A percentile compares a stretch with the other conserved stretches of the same genome.
phyloP scores from a whole-genome alignment of 2,329 filamentous ascomycete species.

The Reticulascus tulasneorum region DNA sequence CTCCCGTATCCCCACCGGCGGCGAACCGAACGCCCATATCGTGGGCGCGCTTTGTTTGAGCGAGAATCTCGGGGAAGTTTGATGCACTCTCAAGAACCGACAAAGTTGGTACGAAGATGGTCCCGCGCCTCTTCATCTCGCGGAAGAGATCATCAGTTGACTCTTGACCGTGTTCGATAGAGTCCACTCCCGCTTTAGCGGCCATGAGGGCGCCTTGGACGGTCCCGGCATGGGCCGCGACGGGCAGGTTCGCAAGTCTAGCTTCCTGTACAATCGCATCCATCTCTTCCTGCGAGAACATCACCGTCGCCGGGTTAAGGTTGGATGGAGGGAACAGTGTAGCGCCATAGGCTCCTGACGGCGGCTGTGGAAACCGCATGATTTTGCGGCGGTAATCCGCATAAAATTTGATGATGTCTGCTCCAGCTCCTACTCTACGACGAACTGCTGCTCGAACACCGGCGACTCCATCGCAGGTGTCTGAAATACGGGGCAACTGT shows the following conservation, averaged over 20 bases:
- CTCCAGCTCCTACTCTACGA: constrained; percentile 41
- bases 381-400: constrained; percentile 43
- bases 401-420: constrained; percentile 49
- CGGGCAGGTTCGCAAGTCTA: constrained; percentile 31
- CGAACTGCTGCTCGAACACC: constrained; percentile 42
- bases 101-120: constrained; percentile 51
- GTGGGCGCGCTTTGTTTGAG: constrained; percentile 38
- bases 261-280: constrained; percentile 45
- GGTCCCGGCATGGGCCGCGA: constrained; percentile 39
- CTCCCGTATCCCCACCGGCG: constrained; percentile 50
- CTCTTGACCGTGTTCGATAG: constrained; percentile 42
- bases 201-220: constrained; percentile 41
- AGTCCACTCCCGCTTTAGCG: constrained; percentile 39
- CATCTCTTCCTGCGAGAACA: constrained; percentile 48
- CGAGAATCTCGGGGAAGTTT: constrained; percentile 20
- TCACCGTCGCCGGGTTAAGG: constrained; percentile 37
- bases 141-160: constrained; percentile 35
- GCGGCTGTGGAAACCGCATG: constrained; percentile 36
- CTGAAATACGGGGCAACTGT: constrained; percentile 26
- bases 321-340: constrained; percentile 25
- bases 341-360: no score
- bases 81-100: constrained; percentile 24
- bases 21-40: constrained; percentile 46
- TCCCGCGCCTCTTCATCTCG: constrained; percentile 38
- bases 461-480: constrained; percentile 43